phyloP scores from a whole-genome alignment of 257 asterid species.

The Paraleonurus japonicus region DNA sequence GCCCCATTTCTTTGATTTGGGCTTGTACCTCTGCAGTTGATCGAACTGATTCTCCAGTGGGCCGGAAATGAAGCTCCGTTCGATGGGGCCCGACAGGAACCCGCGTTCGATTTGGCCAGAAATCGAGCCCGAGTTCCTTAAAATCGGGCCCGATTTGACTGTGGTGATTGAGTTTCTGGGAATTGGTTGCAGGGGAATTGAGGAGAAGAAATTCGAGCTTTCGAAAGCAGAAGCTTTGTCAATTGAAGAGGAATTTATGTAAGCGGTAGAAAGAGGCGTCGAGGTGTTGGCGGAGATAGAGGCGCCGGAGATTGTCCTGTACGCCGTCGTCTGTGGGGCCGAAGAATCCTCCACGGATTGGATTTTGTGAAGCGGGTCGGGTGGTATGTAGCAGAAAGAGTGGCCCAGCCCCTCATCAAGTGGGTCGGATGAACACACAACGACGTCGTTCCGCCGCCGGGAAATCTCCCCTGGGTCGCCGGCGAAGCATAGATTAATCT shows the following conservation, averaged over 20 bases:
- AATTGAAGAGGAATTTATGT: conserved; percentile 33
- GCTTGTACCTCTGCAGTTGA: conserved; percentile 71
- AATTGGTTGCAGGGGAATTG: conserved; percentile 84
- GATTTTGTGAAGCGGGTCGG: conserved; percentile 52
- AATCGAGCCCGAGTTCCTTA: conserved; percentile 39
- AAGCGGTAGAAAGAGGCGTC: conserved; percentile 74
- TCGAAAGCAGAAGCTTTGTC: conserved; percentile 92
- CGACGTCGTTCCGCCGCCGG: conserved; percentile 59
- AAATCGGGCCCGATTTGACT: conserved; percentile 75
- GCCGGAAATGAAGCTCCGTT: conserved; percentile 78
- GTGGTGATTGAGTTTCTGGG: conserved; percentile 44
- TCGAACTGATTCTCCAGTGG: conserved; percentile 81
- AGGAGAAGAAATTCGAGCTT: conserved; percentile 79
- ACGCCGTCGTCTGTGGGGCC: conserved; percentile 47
- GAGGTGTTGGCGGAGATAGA: conserved; percentile 89
- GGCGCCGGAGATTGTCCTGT: conserved; percentile 89
- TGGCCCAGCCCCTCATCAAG: conserved; percentile 91
- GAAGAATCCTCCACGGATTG: conserved; percentile 44
- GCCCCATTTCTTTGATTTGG: conserved; percentile 64
- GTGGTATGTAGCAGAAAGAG: conserved; percentile 84
- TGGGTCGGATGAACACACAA: conserved; percentile 44
- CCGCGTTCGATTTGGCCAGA: conserved; percentile 84
- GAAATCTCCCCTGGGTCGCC: conserved; percentile 86
- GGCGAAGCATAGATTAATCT: conserved; percentile 62
- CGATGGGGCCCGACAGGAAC: conserved; percentile 94